Conservation (phyloP, 345 rosid species). For the Eucalyptus viminalis region DNA sequence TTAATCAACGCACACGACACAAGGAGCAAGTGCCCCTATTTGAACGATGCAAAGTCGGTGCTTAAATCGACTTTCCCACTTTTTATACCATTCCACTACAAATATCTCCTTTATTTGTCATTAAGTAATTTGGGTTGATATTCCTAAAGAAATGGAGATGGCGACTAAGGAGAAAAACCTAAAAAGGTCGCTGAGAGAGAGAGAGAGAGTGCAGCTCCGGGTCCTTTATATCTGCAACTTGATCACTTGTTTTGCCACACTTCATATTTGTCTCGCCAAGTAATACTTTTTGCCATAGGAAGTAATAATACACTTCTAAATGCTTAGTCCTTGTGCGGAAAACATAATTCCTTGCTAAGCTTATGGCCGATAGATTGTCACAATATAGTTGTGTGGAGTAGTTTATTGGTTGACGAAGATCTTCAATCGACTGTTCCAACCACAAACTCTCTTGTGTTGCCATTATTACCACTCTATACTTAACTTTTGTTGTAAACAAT, state of each 20-base stretch:
- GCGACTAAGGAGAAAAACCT: background rate
- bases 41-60: background rate
- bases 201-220: background rate
- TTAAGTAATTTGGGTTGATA: background rate
- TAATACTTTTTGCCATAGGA: background rate
- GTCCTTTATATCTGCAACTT: background rate
- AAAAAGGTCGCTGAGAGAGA: background rate
- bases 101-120: background rate
- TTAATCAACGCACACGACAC: background rate
- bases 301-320: background rate
- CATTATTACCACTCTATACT: background rate
- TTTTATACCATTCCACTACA: background rate
- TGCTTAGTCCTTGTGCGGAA: background rate
- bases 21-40: background rate
- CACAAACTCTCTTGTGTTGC: background rate
- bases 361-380: background rate
- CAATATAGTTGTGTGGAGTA: background rate
- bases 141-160: background rate
- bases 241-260: background rate
- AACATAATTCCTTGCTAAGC: background rate
- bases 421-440: background rate
- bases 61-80: background rate
- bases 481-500: background rate
- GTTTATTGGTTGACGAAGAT: background rate
- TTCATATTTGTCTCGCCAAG: background rate